Evolutionary conservation across 2,329 filamentous ascomycete genomes (phyloP).

Genomic region (Xylaria sp.): DNA sequence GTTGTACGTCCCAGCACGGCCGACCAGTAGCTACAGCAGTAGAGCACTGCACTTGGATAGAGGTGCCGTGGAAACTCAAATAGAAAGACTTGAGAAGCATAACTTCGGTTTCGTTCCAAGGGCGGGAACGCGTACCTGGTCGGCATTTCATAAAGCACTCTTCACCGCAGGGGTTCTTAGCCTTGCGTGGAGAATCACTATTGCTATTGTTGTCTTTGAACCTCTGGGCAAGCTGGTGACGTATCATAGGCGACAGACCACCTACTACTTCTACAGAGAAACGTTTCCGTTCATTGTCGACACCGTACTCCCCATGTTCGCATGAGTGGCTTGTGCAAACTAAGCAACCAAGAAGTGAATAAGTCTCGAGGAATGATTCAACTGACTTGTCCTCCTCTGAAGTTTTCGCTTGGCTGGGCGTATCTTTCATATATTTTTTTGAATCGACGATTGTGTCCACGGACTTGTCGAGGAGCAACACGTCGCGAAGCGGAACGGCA

Average conservation of each 20-base stretch:
- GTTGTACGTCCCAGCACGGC: slow-evolving; percentile 63
- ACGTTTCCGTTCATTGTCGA: slow-evolving; percentile 63
- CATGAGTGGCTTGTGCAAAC: slow-evolving; percentile 70
- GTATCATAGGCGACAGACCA: slow-evolving; percentile 51
- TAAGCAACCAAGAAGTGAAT: slow-evolving; percentile 66
- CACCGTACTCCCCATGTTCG: slow-evolving; percentile 69
- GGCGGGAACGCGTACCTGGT: slow-evolving; percentile 48
- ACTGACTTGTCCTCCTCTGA: slow-evolving; percentile 54
- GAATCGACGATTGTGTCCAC: slow-evolving; percentile 65
- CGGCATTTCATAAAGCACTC: slow-evolving; percentile 58
- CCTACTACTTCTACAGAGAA: slow-evolving; percentile 63
- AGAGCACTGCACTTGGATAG: slow-evolving; percentile 60
- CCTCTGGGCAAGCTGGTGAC: slow-evolving; percentile 43
- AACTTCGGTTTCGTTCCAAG: slow-evolving; percentile 63
- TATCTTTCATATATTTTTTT: slow-evolving; percentile 64
- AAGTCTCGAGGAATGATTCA: slow-evolving; percentile 64
- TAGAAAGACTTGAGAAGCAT: slow-evolving; percentile 61
- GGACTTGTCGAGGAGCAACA: slow-evolving; percentile 64
- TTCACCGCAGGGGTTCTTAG: slow-evolving; percentile 48
- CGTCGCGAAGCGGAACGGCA: slow-evolving; percentile 61
- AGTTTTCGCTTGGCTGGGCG: slow-evolving; percentile 50
- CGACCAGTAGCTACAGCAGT: slow-evolving; percentile 62
- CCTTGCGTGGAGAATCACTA: slow-evolving; percentile 49
- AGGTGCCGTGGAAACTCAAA: slow-evolving; percentile 57
- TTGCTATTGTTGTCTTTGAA: slow-evolving; percentile 27